Evolutionary conservation across 106 monocot species (phyloP).

Genomic region (Narthecium ossifragum): DNA sequence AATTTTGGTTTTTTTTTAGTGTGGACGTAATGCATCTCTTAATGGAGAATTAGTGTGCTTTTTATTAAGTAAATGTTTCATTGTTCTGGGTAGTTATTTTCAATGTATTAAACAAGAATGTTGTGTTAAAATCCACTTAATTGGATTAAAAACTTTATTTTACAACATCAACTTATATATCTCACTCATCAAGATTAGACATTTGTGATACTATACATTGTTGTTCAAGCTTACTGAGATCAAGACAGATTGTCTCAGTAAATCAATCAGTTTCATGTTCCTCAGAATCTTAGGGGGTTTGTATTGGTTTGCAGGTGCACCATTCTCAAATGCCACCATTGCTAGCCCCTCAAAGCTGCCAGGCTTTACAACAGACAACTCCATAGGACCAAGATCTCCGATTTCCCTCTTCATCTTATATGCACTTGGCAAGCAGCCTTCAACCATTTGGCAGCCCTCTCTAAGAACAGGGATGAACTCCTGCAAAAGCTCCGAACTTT

Average conservation of each 20-base stretch:
- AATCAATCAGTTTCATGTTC: background rate
- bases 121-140: too few relatives aligned
- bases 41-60: too few relatives aligned
- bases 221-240: background rate
- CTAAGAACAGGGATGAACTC: background rate
- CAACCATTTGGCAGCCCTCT: constrained; percentile 3
- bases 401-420: constrained; percentile 10
- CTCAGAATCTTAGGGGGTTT: constrained; percentile 21
- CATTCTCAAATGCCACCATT: constrained; percentile 9
- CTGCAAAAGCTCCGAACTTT: background rate
- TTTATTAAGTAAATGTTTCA: too few relatives aligned
- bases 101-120: too few relatives aligned
- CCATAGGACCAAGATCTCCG: constrained; percentile 10
- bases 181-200: too few relatives aligned
- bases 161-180: too few relatives aligned
- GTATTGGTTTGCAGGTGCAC: constrained; percentile 17
- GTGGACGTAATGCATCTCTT: too few relatives aligned
- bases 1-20: too few relatives aligned
- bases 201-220: too few relatives aligned
- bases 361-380: constrained; percentile 11
- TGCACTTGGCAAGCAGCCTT: constrained; percentile 15
- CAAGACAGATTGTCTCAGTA: constrained; percentile 1
- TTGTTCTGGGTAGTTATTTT: too few relatives aligned
- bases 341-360: constrained; percentile 18
- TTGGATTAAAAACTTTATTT: too few relatives aligned